Conservation (phyloP, 495 filamentous ascomycete genomes). For the Gamarada debralockiae region DNA sequence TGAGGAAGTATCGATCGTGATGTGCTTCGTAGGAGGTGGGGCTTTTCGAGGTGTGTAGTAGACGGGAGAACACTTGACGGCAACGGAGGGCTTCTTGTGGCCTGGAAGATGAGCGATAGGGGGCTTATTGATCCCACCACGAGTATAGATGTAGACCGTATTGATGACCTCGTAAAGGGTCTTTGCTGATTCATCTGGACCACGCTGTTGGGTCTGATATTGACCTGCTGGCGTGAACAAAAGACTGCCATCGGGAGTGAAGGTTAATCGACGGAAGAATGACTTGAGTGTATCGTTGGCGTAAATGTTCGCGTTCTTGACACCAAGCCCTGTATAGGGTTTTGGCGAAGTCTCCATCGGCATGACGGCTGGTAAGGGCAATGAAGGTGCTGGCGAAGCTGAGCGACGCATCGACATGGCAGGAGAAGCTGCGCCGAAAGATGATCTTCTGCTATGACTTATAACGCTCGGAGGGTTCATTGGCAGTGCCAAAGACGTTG, state of each 20-base stretch:
- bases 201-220: constrained; percentile 76
- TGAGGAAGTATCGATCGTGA: constrained; percentile 91
- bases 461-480: constrained; percentile 94
- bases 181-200: constrained; percentile 63
- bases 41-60: constrained; percentile 76
- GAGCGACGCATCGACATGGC: constrained; percentile 69
- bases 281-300: constrained; percentile 97
- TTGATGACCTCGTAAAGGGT: constrained; percentile 84
- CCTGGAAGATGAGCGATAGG: constrained; percentile 97
- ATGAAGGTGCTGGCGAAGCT: constrained; percentile 89
- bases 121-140: constrained; percentile 94
- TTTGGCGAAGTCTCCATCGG: constrained; percentile 86
- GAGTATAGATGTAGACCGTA: constrained; percentile 96
- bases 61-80: constrained; percentile 88
- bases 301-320: constrained; percentile 86
- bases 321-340: constrained; percentile 57
- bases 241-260: constrained; percentile 91
- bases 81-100: constrained; percentile 97
- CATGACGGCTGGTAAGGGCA: constrained; percentile 96
- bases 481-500: constrained; percentile 79
- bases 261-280: constrained; percentile 92
- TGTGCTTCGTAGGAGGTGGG: constrained; percentile 70
- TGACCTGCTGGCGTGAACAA: constrained; percentile 96
- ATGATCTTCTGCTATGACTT: constrained; percentile 88
- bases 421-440: constrained; percentile 80